Evolutionary conservation across 2,329 filamentous ascomycete genomes (phyloP).

Genomic region (Zymoseptoria crescenta): DNA sequence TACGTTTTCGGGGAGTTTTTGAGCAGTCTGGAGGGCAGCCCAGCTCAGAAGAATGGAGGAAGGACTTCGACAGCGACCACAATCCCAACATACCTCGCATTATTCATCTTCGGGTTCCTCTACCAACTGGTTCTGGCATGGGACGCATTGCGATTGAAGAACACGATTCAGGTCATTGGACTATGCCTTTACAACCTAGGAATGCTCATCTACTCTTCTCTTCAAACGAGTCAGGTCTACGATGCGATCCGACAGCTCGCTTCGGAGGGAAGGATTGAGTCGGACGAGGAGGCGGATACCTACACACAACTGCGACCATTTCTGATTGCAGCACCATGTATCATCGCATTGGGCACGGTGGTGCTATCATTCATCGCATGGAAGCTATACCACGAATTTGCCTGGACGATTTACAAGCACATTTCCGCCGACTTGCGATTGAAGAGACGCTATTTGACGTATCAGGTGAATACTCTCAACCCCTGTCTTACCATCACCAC

Average conservation of each 20-base stretch:
- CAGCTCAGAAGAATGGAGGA: constrained; percentile 1
- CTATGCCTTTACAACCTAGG: constrained; percentile 88
- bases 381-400: constrained; percentile 97
- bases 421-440: constrained; percentile 95
- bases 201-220: constrained; percentile 82
- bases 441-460: constrained; percentile 93
- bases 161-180: constrained; percentile 97
- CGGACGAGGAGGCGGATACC: constrained; percentile 44
- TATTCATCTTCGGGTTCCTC: constrained; percentile 95
- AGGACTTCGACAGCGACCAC: constrained; percentile 34
- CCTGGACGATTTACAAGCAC: constrained; percentile 98
- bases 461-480: constrained; percentile 60
- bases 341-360: constrained; percentile 70
- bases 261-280: constrained; percentile 31
- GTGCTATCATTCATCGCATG: constrained; percentile 71
- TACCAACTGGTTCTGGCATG: constrained; percentile 86
- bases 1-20: constrained; percentile 91
- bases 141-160: constrained; percentile 88
- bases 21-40: constrained; percentile 38
- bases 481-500: constrained; percentile 8
- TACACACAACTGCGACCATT: constrained; percentile 67
- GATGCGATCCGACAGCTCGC: constrained; percentile 58
- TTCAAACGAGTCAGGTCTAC: constrained; percentile 85
- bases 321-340: constrained; percentile 74
- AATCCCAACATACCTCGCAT: constrained; percentile 88